Percentiles rank a stretch among this genome's conserved stretches.
phyloP scores from a whole-genome alignment of 2,329 filamentous ascomycete genomes.

The Mariannaea sp. region DNA sequence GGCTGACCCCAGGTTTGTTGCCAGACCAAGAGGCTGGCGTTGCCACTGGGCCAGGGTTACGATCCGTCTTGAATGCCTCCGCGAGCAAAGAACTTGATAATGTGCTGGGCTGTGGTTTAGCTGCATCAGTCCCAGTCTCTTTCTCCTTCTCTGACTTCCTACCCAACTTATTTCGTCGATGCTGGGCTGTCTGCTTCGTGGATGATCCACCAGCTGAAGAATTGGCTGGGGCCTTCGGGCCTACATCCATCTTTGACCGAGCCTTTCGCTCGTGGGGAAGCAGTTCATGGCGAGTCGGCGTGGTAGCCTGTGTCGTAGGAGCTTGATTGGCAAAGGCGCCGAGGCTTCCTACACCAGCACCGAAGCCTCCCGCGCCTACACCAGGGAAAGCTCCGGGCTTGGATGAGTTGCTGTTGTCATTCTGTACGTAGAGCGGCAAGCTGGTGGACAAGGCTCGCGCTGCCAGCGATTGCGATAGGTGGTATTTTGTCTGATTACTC shows the following conservation, averaged over 20 bases:
- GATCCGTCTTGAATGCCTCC: constrained; percentile 41
- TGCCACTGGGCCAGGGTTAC: constrained; percentile 32
- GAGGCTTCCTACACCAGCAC: constrained; percentile 31
- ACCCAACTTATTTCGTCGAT: constrained; percentile 6
- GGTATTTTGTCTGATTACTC: constrained; percentile 3
- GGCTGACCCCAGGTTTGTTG: neutral
- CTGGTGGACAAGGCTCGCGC: constrained; percentile 39
- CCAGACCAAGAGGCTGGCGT: constrained; percentile 37
- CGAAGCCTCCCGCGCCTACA: constrained; percentile 22
- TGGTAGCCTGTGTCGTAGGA: constrained; percentile 1
- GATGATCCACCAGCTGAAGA: neutral
- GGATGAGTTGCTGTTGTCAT: constrained; percentile 26
- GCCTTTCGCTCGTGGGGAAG: constrained; percentile 48
- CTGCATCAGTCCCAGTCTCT: constrained; percentile 13
- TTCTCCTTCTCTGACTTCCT: constrained; percentile 1
- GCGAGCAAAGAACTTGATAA: constrained; percentile 40
- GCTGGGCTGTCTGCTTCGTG: neutral
- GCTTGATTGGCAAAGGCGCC: constrained; percentile 32
- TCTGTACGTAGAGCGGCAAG: constrained; percentile 24
- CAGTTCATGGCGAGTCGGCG: constrained; percentile 28
- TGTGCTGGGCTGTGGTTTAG: constrained; percentile 9
- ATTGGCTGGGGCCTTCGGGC: constrained; percentile 23
- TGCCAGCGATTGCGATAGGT: constrained; percentile 7
- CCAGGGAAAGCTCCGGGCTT: constrained; percentile 34
- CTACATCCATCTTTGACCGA: constrained; percentile 35